Evolutionary conservation across 331 rosid species (phyloP), one percentile per base, ranked within the genome.

Genomic region (Dryas integrifolia): DNA sequence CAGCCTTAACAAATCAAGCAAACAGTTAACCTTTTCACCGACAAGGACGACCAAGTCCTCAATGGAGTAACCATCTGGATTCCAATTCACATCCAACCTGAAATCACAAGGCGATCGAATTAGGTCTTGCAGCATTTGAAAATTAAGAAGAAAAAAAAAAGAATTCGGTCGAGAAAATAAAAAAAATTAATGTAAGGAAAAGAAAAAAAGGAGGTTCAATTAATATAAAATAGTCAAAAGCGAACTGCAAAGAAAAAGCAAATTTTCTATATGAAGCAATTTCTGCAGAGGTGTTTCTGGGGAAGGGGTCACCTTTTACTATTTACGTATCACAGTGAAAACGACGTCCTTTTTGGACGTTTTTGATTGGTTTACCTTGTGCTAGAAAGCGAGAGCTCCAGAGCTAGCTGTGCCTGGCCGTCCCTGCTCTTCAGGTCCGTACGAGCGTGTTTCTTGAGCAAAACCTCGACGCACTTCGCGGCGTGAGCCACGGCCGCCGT

Each of bases 371-470:
- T 60, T 52, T 76, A 83, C 87, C 87, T 83, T 15, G 65, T 44
- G 82, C 75, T 74, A 18, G 72, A 58, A 14, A 83, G 79, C 48
- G 84, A 80, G 72, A 83, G 56, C 62, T 83, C 82, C 80, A 83
- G 74, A 59, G 87, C 58, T 5, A 83, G 75, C 65, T 48, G 87
- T 26, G 75, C 62, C 46, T 71, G 64, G 52, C 79, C 72, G 73
- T 80, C 82, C 62, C 70, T 77, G 24, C 82, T 77, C 77, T 76
- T 77, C 53, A 80, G 77, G 75, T 74, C 84, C 55, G 87, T 83
- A 64, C 87, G 84, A 53, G 76, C 80, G 55, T 72, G 84, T 35
- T 73, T 73, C 58, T 48, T 70, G 14, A 83, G 82, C 68, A 83
- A 72, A 64, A 76, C 16, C 58, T 73, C 82, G 16, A 67, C 79